A percentile compares a stretch with the other conserved stretches of the same genome.
These are phyloP conservation scores for Diplodia sapinea DNA, from an alignment of 2,329 filamentous ascomycete genomes.

Conservation along the genomic window DNA sequence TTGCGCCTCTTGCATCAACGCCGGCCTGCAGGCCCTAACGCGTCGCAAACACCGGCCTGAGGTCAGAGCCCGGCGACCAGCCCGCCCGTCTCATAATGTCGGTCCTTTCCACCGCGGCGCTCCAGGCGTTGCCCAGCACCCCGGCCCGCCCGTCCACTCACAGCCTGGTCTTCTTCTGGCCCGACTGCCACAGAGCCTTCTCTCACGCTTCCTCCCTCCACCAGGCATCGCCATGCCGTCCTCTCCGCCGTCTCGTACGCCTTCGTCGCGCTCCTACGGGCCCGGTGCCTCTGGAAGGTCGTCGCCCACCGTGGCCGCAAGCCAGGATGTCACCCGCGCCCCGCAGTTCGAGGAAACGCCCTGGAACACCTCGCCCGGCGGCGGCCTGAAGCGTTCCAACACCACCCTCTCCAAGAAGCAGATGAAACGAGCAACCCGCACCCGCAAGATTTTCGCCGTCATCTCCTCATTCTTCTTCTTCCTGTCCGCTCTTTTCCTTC, in stretches of 20 bases:
- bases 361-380: constrained; percentile 22
- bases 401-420: constrained; percentile 43
- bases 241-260: constrained; percentile 17
- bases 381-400: constrained; percentile 29
- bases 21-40: constrained; percentile 29
- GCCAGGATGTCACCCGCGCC: constrained; percentile 12
- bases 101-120: constrained; percentile 26
- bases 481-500: constrained; percentile 75
- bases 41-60: constrained; percentile 26
- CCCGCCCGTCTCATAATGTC: constrained; percentile 30
- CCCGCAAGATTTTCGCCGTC: constrained; percentile 66
- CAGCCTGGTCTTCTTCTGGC: constrained; percentile 12
- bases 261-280: constrained; percentile 7
- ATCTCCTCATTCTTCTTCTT: constrained; percentile 73
- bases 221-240: constrained; percentile 22
- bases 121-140: constrained; percentile 2
- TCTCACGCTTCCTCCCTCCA: constrained; percentile 6
- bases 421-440: constrained; percentile 50
- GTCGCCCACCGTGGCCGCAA: background rate
- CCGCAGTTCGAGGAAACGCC: constrained; percentile 25
- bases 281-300: constrained; percentile 15
- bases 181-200: constrained; percentile 20
- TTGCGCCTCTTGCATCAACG: constrained; percentile 32
- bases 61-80: constrained; percentile 25
- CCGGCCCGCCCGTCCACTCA: constrained; percentile 6